Base-by-base conservation (phyloP, 805 yeast genomes). In the Kazachstania viticola region DNA sequence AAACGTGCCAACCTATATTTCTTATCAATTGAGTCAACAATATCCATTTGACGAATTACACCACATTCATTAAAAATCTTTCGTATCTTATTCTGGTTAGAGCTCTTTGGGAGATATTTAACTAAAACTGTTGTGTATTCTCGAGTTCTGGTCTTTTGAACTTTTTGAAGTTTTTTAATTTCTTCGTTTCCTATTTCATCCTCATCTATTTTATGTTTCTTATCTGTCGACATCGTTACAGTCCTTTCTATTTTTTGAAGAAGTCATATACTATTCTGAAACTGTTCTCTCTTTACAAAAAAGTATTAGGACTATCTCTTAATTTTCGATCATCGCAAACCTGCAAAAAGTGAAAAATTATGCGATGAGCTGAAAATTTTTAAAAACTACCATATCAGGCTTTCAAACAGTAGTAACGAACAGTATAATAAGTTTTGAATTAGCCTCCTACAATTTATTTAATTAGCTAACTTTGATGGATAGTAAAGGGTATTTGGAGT, bases 401-500 rank as follows among this genome's bases (percentile, higher is more conserved):
- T n/a, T n/a, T n/a, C n/a, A n/a, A n/a, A n/a, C n/a, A n/a, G n/a
- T n/a, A n/a, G n/a, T n/a, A n/a, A n/a, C n/a, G n/a, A n/a, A n/a
- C n/a, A n/a, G n/a, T n/a, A n/a, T n/a, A n/a, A n/a, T n/a, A n/a
- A n/a, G n/a, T n/a, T n/a, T n/a, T n/a, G n/a, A n/a, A n/a, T n/a
- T n/a, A n/a, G n/a, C n/a, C n/a, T n/a, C n/a, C n/a, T n/a, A n/a
- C n/a, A n/a, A n/a, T n/a, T n/a, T n/a, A n/a, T n/a, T n/a, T n/a
- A n/a, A n/a, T n/a, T n/a, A n/a, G n/a, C n/a, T n/a, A n/a, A n/a
- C n/a, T n/a, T n/a, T n/a, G n/a, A 85, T 87, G 94, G 75, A 91
- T 54, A 74, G 94, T 25, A 68, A 67, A 32, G 68, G 59, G 33
- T 91, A 88, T 51, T 59, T 88, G 40, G 62, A 69, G 48, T 71